These are phyloP conservation scores for Fraxinus nigra DNA, from an alignment of 305 asterid genomes.

Conservation along the genomic window DNA sequence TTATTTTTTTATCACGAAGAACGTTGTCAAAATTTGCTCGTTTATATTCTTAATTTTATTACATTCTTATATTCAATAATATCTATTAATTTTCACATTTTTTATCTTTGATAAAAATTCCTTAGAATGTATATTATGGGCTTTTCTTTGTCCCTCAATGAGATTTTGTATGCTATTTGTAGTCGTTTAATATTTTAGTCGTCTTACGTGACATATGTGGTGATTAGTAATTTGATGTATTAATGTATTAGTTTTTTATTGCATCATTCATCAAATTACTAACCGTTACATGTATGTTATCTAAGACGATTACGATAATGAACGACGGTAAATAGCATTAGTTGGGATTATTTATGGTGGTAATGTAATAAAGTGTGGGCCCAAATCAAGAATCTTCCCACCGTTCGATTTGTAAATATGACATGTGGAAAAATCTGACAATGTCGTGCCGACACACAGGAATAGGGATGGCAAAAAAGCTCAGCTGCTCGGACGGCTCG, in stretches of 20 bases:
- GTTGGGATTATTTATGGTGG: neutral
- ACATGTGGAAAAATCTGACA: slow-evolving; percentile 36
- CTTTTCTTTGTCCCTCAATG: no score
- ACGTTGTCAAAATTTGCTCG: neutral
- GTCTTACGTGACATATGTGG: no score
- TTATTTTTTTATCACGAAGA: neutral
- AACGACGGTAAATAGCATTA: neutral
- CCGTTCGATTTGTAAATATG: neutral
- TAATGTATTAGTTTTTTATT: no score
- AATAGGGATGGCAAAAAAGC: neutral
- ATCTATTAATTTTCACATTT: neutral
- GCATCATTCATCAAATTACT: no score
- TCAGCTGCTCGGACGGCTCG: no score
- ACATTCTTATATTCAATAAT: neutral
- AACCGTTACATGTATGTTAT: no score
- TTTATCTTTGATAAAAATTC: neutral
- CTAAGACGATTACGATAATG: neutral
- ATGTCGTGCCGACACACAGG: slow-evolving; percentile 27
- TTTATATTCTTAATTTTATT: no score
- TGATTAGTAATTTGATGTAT: neutral
- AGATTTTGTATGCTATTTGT: no score
- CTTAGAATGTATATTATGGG: no score
- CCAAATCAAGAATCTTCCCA: slow-evolving; percentile 5
- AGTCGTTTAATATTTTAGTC: no score
- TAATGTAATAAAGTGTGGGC: slow-evolving; percentile 6